Conservation (phyloP, 345 rosid species). For the Combretum micranthum region DNA sequence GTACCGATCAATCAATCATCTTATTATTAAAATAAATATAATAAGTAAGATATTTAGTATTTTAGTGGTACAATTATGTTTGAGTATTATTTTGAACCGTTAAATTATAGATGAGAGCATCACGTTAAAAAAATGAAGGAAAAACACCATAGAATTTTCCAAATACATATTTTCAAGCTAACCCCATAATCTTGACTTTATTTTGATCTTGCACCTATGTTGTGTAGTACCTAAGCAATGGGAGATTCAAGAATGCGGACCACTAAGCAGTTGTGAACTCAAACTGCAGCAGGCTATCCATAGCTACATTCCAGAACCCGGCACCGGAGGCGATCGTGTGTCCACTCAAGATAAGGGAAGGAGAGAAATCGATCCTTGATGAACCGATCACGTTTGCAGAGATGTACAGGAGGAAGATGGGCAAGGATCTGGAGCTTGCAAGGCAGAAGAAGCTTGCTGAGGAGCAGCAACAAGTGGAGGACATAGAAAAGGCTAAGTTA, state of each 20-base stretch:
- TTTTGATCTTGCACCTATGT: neutral
- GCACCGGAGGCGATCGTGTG: constrained; percentile 60
- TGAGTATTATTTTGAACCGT: too few species aligned
- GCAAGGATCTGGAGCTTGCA: constrained; percentile 69
- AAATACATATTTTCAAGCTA: too few species aligned
- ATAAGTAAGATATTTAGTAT: too few species aligned
- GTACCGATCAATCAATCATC: too few species aligned
- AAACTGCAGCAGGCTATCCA: constrained; percentile 53
- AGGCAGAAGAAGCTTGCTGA: constrained; percentile 69
- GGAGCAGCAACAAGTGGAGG: constrained; percentile 32
- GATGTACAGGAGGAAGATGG: constrained; percentile 86
- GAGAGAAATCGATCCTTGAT: constrained; percentile 47
- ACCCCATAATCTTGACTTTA: too few species aligned
- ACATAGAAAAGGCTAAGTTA: constrained; percentile 20
- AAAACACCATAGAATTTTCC: too few species aligned
- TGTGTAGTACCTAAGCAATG: constrained; percentile 65
- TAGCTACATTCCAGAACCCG: constrained; percentile 75
- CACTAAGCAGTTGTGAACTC: constrained; percentile 92
- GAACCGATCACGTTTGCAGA: constrained; percentile 61
- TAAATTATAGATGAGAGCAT: too few species aligned
- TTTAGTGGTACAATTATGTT: too few species aligned
- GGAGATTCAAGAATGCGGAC: constrained; percentile 80
- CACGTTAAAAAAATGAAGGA: too few species aligned
- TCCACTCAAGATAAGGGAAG: constrained; percentile 54
- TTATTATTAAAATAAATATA: too few species aligned